These are phyloP conservation scores for Neurospora terricola DNA, from an alignment of 495 filamentous ascomycete genomes.

Conservation along the genomic window DNA sequence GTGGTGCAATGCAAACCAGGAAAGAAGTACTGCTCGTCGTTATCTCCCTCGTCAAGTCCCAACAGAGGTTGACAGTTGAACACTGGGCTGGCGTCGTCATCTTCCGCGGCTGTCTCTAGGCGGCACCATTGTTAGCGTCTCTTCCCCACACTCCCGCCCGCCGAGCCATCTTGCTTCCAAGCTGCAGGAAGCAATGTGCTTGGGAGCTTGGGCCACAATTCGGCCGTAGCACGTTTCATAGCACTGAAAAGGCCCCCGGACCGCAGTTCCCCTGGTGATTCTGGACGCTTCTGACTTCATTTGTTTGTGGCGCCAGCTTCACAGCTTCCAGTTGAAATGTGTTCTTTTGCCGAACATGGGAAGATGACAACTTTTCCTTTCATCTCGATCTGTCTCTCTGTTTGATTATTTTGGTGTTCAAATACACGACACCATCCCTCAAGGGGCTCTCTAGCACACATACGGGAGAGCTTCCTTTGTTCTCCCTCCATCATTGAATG, in stretches of 20 bases:
- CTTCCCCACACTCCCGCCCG: constrained; percentile 5
- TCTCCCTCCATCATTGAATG: background rate
- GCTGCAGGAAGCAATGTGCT: background rate
- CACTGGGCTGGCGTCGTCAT: background rate
- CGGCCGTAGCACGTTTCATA: constrained; percentile 4
- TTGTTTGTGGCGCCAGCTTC: constrained; percentile 11
- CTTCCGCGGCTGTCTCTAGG: background rate
- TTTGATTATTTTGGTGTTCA: background rate
- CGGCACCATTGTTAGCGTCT: background rate
- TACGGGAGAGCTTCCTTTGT: constrained; percentile 9
- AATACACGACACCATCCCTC: background rate
- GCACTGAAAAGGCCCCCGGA: background rate
- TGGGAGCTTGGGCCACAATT: constrained; percentile 16
- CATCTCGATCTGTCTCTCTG: background rate
- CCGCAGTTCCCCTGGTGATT: constrained; percentile 2
- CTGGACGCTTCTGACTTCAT: constrained; percentile 11
- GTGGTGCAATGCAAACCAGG: background rate
- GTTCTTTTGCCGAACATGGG: constrained; percentile 31
- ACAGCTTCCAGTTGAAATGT: constrained; percentile 18
- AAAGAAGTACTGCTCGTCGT: background rate
- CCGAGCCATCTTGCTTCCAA: background rate
- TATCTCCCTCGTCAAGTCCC: background rate
- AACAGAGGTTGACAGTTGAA: background rate
- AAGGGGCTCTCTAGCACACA: background rate
- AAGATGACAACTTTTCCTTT: constrained; percentile 26